Evolutionary conservation across 768 basidiomycete genomes (phyloP).

Genomic region (Kondoa malvinella): DNA sequence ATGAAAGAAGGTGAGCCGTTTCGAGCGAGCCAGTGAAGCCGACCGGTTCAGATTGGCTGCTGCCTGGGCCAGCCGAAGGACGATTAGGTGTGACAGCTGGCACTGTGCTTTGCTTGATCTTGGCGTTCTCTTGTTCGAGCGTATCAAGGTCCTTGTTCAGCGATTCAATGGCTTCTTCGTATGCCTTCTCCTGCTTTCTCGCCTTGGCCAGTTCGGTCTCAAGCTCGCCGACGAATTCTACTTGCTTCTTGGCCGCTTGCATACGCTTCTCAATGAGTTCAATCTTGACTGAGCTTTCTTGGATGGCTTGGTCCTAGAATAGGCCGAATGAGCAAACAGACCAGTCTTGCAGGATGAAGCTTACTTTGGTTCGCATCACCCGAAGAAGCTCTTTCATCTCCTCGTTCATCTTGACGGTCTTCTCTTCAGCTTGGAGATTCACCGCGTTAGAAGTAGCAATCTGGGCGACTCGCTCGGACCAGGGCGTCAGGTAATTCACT

Average conservation of each 20-base stretch:
- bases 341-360: constrained; percentile 11
- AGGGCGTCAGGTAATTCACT: constrained; percentile 50
- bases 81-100: constrained; percentile 36
- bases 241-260: constrained; percentile 68
- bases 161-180: constrained; percentile 86
- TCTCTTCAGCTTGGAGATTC: constrained; percentile 82
- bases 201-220: constrained; percentile 64
- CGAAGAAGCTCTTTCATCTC: constrained; percentile 76
- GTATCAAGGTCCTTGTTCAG: constrained; percentile 72
- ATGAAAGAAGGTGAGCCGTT: constrained; percentile 49
- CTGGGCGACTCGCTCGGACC: constrained; percentile 63
- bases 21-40: constrained; percentile 66
- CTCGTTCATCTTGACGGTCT: constrained; percentile 66
- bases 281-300: constrained; percentile 79
- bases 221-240: constrained; percentile 62
- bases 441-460: constrained; percentile 65
- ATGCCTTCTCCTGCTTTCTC: constrained; percentile 70
- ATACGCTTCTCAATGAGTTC: constrained; percentile 85
- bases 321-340: neutral
- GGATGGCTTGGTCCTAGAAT: constrained; percentile 66
- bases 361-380: constrained; percentile 47
- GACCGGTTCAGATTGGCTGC: constrained; percentile 40
- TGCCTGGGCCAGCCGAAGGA: neutral
- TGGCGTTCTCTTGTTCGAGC: constrained; percentile 72
- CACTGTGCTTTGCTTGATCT: constrained; percentile 51